Conservation (phyloP, 1,284 basidiomycete genomes). For the Tilletiaria anomala region DNA sequence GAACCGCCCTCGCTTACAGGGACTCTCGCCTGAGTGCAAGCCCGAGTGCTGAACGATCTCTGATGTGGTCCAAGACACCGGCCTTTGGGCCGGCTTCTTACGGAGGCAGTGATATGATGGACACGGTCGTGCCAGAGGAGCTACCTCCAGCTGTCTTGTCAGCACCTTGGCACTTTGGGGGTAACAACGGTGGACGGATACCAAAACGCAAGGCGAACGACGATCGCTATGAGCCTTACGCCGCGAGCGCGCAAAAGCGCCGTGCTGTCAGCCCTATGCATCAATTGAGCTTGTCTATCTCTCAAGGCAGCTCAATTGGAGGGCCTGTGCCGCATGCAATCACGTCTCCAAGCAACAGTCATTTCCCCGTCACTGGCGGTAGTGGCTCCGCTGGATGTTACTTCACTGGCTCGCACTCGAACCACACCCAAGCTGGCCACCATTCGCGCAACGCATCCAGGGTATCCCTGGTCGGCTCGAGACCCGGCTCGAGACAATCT, state of each 20-base stretch:
- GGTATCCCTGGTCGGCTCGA: not conserved
- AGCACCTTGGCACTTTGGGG: not conserved
- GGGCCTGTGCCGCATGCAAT: not conserved
- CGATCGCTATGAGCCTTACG: conserved; percentile 16
- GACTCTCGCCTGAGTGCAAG: not conserved
- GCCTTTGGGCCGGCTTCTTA: not conserved
- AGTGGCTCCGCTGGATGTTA: not conserved
- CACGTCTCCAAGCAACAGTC: not conserved
- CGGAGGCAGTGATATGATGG: not conserved
- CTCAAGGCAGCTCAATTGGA: not conserved
- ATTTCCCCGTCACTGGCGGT: not conserved
- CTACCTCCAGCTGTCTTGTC: not conserved
- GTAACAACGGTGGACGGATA: not conserved
- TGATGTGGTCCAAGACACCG: not conserved
- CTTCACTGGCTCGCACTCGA: not conserved
- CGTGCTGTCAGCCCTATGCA: conserved; percentile 17
- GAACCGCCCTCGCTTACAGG: not conserved
- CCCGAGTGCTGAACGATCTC: not conserved
- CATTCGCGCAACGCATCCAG: not conserved
- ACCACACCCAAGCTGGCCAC: not conserved
- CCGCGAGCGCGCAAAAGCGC: conserved; percentile 11
- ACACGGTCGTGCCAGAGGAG: too few relatives aligned
- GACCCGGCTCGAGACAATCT: too few relatives aligned
- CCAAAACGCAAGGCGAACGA: conserved; percentile 15
- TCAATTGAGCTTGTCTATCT: conserved; percentile 6